Evolutionary conservation across 768 basidiomycete genomes (phyloP).

Genomic region (Lentinula aciculospora): DNA sequence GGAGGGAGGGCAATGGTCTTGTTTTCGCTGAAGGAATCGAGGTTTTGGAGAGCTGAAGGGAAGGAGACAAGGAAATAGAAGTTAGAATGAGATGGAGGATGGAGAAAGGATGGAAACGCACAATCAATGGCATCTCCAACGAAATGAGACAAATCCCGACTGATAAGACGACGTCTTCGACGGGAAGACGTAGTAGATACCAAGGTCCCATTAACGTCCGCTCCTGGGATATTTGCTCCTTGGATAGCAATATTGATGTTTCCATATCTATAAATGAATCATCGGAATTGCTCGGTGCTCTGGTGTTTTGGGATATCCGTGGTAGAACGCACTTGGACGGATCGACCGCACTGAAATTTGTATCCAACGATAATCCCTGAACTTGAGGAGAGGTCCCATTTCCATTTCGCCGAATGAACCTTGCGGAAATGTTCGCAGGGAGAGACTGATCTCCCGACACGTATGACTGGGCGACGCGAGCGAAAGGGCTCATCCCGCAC

Average conservation of each 20-base stretch:
- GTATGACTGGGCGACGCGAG: conserved; percentile 26
- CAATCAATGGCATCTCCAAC: conserved; percentile 22
- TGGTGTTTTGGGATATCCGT: no score
- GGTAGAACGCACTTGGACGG: conserved; percentile 13
- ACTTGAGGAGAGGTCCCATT: conserved; percentile 18
- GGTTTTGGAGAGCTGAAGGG: conserved; percentile 14
- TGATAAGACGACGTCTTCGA: conserved; percentile 12
- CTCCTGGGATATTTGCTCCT: conserved; percentile 18
- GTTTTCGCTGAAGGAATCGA: conserved; percentile 25
- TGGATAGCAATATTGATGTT: conserved; percentile 17
- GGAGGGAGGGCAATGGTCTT: conserved; percentile 24
- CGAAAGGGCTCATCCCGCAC: conserved; percentile 17
- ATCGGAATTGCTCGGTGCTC: no score
- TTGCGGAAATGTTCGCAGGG: conserved; percentile 16
- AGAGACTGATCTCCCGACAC: conserved; percentile 31
- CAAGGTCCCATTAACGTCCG: conserved; percentile 13
- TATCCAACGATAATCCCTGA: conserved; percentile 26
- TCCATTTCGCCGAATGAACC: conserved; percentile 20
- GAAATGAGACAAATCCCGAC: conserved; percentile 22
- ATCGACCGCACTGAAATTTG: conserved; percentile 24
- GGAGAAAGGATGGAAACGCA: conserved; percentile 7
- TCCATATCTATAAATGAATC: conserved; percentile 10
- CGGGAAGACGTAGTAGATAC: conserved; percentile 8
- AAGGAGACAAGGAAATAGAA: neutral
- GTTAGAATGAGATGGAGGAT: neutral